A percentile compares a stretch with the other conserved stretches of the same genome.
Evolutionary conservation across 768 basidiomycete species (phyloP).

Genomic region (Russula dissimulans): DNA sequence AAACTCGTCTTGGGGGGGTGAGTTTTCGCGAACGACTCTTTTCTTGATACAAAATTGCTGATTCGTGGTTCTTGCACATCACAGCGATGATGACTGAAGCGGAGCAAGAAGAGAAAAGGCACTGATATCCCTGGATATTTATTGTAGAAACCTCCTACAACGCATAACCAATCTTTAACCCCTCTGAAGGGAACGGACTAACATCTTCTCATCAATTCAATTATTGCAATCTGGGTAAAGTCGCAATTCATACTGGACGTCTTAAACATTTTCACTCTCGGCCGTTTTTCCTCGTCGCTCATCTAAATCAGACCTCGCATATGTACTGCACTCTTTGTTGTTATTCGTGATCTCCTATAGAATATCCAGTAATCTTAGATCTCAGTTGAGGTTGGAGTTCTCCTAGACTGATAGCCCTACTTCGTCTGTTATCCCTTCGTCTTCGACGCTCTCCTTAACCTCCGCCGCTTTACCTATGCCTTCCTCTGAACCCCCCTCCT

Average conservation of each 20-base stretch:
- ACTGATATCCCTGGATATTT: background rate
- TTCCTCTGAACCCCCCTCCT: too few relatives aligned
- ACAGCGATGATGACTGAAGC: conserved; percentile 39
- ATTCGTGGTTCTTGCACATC: background rate
- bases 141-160: background rate
- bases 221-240: background rate
- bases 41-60: background rate
- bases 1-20: conserved; percentile 66
- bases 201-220: background rate
- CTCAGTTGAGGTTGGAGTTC: too few relatives aligned
- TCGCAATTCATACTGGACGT: background rate
- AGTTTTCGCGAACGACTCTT: conserved; percentile 20
- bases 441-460: too few relatives aligned
- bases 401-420: too few relatives aligned
- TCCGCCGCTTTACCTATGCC: too few relatives aligned
- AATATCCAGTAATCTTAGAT: conserved; percentile 9
- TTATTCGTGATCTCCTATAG: background rate
- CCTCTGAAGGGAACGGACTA: background rate
- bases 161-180: background rate
- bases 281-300: background rate
- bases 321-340: conserved; percentile 16
- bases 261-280: too few relatives aligned
- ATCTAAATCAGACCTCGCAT: conserved; percentile 7
- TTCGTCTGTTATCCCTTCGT: too few relatives aligned
- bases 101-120: conserved; percentile 31